Evolutionary conservation across 2,329 filamentous ascomycete genomes (phyloP).

Genomic region (Nemania sp.): DNA sequence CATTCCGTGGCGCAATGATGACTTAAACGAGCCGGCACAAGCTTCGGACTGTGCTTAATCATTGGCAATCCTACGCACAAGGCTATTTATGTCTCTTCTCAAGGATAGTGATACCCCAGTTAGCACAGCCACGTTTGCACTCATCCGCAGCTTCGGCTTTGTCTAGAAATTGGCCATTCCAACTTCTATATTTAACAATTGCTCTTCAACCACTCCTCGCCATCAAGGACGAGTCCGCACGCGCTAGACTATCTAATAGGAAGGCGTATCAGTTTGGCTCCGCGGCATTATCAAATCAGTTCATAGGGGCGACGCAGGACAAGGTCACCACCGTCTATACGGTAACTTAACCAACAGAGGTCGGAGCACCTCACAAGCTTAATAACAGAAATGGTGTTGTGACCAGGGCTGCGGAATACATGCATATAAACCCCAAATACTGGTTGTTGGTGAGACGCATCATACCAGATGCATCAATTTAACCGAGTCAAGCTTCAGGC

Average conservation of each 20-base stretch:
- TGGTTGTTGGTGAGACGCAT: too few species aligned
- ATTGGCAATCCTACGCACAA: constrained; percentile 49
- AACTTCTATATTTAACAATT: constrained; percentile 49
- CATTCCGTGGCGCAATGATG: constrained; percentile 44
- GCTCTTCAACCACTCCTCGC: not conserved
- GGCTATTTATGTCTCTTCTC: constrained; percentile 50
- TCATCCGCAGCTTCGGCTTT: constrained; percentile 55
- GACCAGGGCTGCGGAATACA: too few species aligned
- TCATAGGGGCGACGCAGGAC: not conserved
- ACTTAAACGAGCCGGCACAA: constrained; percentile 35
- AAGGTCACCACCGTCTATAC: constrained; percentile 5
- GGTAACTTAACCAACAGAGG: too few species aligned
- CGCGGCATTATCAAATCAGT: not conserved
- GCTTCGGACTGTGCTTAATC: constrained; percentile 52
- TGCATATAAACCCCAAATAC: too few species aligned
- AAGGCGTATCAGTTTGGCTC: not conserved
- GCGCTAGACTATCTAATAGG: not conserved
- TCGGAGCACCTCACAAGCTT: too few species aligned
- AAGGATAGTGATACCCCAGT: constrained; percentile 45
- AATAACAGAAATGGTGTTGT: too few species aligned
- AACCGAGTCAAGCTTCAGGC: too few species aligned
- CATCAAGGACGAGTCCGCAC: not conserved
- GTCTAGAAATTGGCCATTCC: constrained; percentile 55
- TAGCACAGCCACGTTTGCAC: constrained; percentile 52
- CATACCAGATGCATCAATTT: too few species aligned